A percentile compares a stretch with the other conserved stretches of the same genome.
Conservation (phyloP, 306 rosid genomes). For the Begonia loranthoides region DNA sequence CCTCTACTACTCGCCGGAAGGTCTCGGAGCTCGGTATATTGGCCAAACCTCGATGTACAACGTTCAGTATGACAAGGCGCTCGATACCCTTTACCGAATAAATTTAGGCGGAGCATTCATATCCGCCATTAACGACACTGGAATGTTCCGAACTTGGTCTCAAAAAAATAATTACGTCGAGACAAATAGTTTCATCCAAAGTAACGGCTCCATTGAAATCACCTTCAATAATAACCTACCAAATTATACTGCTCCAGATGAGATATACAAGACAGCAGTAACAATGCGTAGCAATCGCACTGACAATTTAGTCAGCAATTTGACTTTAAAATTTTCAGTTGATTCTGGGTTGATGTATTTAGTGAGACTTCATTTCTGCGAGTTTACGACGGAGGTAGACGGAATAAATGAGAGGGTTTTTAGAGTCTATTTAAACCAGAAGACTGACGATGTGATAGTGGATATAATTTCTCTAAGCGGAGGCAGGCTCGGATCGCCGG, state of each 20-base stretch:
- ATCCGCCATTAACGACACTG: conserved; percentile 1
- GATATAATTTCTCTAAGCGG: background rate
- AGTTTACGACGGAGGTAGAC: accelerated
- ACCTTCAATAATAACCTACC: background rate
- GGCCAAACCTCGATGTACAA: background rate
- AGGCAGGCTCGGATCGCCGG: conserved; percentile 1
- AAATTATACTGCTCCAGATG: conserved; percentile 12
- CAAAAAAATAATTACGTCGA: accelerated
- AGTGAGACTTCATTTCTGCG: conserved; percentile 27
- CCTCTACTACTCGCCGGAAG: conserved; percentile 24
- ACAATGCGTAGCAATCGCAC: background rate
- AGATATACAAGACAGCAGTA: conserved; percentile 1
- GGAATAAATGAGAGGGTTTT: background rate
- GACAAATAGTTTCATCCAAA: accelerated
- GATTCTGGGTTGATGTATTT: conserved; percentile 13
- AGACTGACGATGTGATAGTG: accelerated
- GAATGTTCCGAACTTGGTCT: conserved; percentile 14
- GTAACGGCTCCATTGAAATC: background rate
- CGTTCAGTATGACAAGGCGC: conserved; percentile 6
- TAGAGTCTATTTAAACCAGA: conserved; percentile 2
- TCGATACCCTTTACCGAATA: conserved; percentile 14
- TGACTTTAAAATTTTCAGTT: conserved; percentile 11
- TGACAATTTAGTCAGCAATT: background rate
- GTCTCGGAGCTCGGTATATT: background rate
- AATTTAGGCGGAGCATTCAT: conserved; percentile 14